A percentile compares a stretch with the other conserved stretches of the same genome.
Conservation (phyloP, 108 stramenopile species). For the Discostella pseudostelligera region DNA sequence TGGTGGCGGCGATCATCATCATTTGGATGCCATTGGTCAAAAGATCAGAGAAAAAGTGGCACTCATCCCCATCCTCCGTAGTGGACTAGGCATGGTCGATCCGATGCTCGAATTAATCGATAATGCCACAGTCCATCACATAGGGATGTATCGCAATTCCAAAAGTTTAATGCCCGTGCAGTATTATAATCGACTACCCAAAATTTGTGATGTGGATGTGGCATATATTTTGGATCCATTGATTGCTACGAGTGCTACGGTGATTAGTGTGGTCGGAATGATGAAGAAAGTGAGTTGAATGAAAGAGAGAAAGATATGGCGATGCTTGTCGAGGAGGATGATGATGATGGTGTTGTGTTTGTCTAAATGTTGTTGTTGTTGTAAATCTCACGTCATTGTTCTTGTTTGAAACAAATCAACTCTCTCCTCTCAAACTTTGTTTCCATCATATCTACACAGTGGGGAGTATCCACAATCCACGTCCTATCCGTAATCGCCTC, state of each 20-base stretch:
- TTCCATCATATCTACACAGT: slow-evolving; percentile 41
- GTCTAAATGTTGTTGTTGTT: too few species aligned
- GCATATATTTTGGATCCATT: slow-evolving; percentile 94
- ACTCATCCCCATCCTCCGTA: slow-evolving; percentile 92
- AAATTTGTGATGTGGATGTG: slow-evolving; percentile 69
- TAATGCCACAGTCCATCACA: slow-evolving; percentile 92
- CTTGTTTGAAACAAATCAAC: too few species aligned
- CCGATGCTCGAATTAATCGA: slow-evolving; percentile 93
- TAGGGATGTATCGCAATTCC: slow-evolving; percentile 93
- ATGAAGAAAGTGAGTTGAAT: slow-evolving; percentile 90
- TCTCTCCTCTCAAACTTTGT: too few species aligned
- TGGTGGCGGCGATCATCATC: slow-evolving; percentile 8
- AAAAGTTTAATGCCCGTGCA: slow-evolving; percentile 81
- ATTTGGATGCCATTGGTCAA: slow-evolving; percentile 57
- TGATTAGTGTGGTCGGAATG: slow-evolving; percentile 85
- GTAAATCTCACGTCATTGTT: slow-evolving; percentile 1
- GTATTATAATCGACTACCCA: slow-evolving; percentile 96
- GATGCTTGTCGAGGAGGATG: slow-evolving; percentile 15
- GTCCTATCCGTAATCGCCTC: slow-evolving; percentile 88
- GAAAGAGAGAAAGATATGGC: too few species aligned
- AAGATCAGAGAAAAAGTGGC: slow-evolving; percentile 73
- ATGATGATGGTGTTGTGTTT: background rate
- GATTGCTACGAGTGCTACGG: slow-evolving; percentile 89
- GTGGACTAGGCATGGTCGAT: slow-evolving; percentile 95
- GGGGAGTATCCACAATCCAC: slow-evolving; percentile 85